Percentiles rank a stretch among this genome's conserved stretches.
Conservation (phyloP, 2,329 filamentous ascomycete genomes). For the Verticillium longisporum region DNA sequence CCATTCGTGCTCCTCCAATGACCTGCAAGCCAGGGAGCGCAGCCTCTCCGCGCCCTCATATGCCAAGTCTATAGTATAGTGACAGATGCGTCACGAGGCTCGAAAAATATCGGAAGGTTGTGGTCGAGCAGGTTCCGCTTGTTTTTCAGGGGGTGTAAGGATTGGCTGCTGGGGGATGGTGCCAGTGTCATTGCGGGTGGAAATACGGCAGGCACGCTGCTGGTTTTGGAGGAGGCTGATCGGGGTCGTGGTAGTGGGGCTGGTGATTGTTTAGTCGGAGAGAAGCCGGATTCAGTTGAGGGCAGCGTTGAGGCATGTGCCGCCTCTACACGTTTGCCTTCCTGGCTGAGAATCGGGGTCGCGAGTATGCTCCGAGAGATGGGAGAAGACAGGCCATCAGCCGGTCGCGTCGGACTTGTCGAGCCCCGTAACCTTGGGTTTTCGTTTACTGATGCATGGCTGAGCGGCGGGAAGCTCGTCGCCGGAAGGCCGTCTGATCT, state of each 20-base stretch:
- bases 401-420: background rate
- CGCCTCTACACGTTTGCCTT: conserved; percentile 8
- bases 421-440: background rate
- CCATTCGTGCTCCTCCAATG: too few relatives aligned
- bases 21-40: too few relatives aligned
- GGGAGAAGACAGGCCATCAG: background rate
- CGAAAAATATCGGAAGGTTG: conserved; percentile 2
- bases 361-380: conserved; percentile 4
- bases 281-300: conserved; percentile 39
- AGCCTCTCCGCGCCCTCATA: background rate
- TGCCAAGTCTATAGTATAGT: background rate
- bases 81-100: background rate
- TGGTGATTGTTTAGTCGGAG: conserved; percentile 46
- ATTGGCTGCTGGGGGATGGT: conserved; percentile 50
- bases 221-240: conserved; percentile 4
- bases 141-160: conserved; percentile 56
- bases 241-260: conserved; percentile 19
- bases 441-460: background rate
- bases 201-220: conserved; percentile 35
- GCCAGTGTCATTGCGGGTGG: conserved; percentile 52
- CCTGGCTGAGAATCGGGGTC: conserved; percentile 9
- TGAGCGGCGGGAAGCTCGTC: background rate
- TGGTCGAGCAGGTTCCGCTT: conserved; percentile 21
- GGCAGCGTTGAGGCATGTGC: conserved; percentile 15
- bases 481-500: background rate